These are phyloP conservation scores for Cucumis variabilis DNA, from an alignment of 331 rosid species.

Conservation along the genomic window DNA sequence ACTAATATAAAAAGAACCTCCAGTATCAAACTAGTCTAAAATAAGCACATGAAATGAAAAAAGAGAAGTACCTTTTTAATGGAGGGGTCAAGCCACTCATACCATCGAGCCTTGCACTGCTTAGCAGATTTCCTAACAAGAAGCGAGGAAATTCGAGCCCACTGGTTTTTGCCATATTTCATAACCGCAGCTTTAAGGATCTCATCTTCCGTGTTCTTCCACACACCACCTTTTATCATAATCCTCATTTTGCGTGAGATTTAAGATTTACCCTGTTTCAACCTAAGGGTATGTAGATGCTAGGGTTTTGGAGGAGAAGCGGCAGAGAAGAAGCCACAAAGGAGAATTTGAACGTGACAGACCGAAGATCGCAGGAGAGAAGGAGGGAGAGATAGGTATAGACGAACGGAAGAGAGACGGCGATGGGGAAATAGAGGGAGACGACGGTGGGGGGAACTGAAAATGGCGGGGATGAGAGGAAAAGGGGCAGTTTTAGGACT, in stretches of 20 bases:
- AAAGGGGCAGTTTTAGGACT: no score
- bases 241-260: constrained; percentile 75
- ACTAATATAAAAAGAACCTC: background rate
- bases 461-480: no score
- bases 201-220: constrained; percentile 99
- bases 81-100: constrained; percentile 97
- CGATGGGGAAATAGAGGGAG: no score
- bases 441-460: no score
- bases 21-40: background rate
- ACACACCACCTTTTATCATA: constrained; percentile 96
- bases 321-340: background rate
- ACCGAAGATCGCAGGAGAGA: constrained; percentile 3
- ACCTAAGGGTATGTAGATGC: background rate
- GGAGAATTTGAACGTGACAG: background rate
- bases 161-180: constrained; percentile 94
- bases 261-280: constrained; percentile 20
- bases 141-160: constrained; percentile 97
- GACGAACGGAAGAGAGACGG: background rate
- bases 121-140: constrained; percentile 96
- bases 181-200: constrained; percentile 96
- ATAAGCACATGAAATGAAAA: background rate
- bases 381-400: background rate
- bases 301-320: constrained; percentile 28
- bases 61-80: constrained; percentile 65
- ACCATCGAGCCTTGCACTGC: constrained; percentile 99